Evolutionary conservation across 2,329 filamentous ascomycete genomes (phyloP).

Genomic region (Fusarium sp.): DNA sequence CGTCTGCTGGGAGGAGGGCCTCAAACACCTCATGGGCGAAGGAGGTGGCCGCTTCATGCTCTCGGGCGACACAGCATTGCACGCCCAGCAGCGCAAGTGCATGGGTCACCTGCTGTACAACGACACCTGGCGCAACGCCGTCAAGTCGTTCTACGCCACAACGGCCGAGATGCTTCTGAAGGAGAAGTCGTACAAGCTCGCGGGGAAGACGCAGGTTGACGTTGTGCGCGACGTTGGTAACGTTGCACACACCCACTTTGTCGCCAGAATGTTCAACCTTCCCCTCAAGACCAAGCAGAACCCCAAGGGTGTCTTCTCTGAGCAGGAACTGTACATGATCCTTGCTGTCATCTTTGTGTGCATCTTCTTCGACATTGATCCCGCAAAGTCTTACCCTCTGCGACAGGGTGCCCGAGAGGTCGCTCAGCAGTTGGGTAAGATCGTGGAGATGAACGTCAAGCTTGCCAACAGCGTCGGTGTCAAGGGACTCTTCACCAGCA

Average conservation of each 20-base stretch:
- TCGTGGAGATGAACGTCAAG: conserved; percentile 75
- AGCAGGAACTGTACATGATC: conserved; percentile 69
- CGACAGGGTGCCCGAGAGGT: conserved; percentile 68
- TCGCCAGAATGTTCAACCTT: conserved; percentile 70
- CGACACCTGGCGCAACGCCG: conserved; percentile 68
- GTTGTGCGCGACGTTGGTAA: conserved; percentile 77
- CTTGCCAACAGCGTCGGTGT: conserved; percentile 56
- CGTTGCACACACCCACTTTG: conserved; percentile 72
- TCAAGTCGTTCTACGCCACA: conserved; percentile 74
- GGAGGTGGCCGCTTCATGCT: conserved; percentile 67
- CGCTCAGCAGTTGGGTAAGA: conserved; percentile 66
- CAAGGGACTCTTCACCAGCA: conserved; percentile 62
- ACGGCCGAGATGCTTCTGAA: conserved; percentile 70
- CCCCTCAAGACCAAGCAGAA: conserved; percentile 72
- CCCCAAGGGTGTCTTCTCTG: conserved; percentile 67
- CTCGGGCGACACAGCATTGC: conserved; percentile 60
- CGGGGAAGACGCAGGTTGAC: conserved; percentile 70
- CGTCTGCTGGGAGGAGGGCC: conserved; percentile 71
- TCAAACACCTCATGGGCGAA: conserved; percentile 70
- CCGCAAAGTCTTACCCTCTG: conserved; percentile 73
- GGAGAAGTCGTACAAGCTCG: conserved; percentile 72
- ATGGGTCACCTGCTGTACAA: conserved; percentile 69
- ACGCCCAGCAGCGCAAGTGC: conserved; percentile 62
- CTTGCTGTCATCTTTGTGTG: conserved; percentile 73
- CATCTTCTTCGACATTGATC: conserved; percentile 74